A percentile compares a stretch with the other conserved stretches of the same genome.
phyloP scores from a whole-genome alignment of 257 asterid genomes.

The Solanum chiquidenum region DNA sequence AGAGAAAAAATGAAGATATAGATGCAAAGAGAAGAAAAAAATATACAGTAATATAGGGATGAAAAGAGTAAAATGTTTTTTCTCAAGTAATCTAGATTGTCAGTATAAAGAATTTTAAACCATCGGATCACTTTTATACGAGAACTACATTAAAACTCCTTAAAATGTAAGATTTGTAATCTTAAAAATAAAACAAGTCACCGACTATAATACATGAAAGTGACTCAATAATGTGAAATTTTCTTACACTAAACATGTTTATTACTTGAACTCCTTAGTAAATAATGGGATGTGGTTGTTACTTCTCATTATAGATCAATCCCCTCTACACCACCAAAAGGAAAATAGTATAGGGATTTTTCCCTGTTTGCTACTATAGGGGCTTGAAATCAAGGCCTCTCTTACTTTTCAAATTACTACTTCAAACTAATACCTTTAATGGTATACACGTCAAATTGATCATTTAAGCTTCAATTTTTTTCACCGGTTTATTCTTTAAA shows the following conservation, averaged over 20 bases:
- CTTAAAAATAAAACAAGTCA: not conserved
- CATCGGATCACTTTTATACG: not conserved
- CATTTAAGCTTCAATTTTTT: too few relatives aligned
- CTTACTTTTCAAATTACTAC: too few relatives aligned
- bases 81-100: not conserved
- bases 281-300: not conserved
- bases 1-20: not conserved
- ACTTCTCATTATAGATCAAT: not conserved
- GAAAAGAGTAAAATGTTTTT: not conserved
- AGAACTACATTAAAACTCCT: not conserved
- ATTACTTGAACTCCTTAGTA: not conserved
- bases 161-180: not conserved
- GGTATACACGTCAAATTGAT: too few relatives aligned
- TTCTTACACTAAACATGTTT: not conserved
- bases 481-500: too few relatives aligned
- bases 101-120: not conserved
- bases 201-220: not conserved
- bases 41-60: not conserved
- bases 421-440: too few relatives aligned
- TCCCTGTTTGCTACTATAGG: not conserved
- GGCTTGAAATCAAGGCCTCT: not conserved
- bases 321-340: not conserved
- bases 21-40: not conserved
- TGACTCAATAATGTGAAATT: not conserved
- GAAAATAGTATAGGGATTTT: not conserved